phyloP scores from a whole-genome alignment of 768 basidiomycete genomes.

The Amanita brunnescens region DNA sequence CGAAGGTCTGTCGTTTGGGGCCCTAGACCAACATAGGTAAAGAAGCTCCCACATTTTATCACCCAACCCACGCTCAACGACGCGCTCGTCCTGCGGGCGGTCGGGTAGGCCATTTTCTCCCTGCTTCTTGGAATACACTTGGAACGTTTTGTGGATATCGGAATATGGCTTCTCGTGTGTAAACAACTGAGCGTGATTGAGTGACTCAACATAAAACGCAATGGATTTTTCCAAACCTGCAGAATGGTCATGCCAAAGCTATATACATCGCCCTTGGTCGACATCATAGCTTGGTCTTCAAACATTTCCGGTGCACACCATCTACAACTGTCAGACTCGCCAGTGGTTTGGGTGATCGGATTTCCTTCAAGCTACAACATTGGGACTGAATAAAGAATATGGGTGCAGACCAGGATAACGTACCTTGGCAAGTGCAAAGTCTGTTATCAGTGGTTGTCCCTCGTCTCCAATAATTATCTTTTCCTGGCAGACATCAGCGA shows the following conservation, averaged over 20 bases:
- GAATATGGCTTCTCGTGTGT: not conserved
- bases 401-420: not conserved
- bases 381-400: not conserved
- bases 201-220: not conserved
- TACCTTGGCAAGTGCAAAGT: not conserved
- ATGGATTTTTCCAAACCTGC: not conserved
- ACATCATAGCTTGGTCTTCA: not conserved
- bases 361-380: not conserved
- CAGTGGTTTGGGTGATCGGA: not conserved
- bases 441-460: not conserved
- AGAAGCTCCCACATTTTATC: not conserved
- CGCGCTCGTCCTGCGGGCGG: not conserved
- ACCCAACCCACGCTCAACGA: not conserved
- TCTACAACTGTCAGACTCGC: not conserved
- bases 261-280: not conserved
- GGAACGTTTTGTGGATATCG: not conserved
- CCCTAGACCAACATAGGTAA: not conserved
- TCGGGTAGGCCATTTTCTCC: not conserved
- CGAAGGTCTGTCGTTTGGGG: not conserved
- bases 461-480: not conserved
- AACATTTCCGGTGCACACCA: not conserved
- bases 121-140: not conserved
- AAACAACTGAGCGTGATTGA: not conserved
- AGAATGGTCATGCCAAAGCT: slow-evolving; percentile 1
- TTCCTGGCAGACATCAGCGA: not conserved